Base-by-base conservation (phyloP, 352 stramenopile species). In the Globisporangium yorkense region DNA sequence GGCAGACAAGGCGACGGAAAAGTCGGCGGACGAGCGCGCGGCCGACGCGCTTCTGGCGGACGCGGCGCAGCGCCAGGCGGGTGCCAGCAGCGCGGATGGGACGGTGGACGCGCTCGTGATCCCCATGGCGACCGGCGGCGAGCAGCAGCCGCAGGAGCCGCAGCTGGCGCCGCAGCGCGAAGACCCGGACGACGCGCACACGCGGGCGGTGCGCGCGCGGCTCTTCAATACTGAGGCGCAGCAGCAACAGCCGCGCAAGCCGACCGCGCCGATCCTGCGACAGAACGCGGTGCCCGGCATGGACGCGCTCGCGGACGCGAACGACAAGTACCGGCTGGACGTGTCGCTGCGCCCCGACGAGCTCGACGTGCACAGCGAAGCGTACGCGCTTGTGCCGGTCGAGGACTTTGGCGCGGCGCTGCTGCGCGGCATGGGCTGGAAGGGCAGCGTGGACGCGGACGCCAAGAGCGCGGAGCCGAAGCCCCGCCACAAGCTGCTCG, bases 341-440 rank as follows among this genome's bases (percentile, higher is more conserved):
- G 68, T 97, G 10, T 73, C 82, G 24, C 54, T 84, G 50, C 80
- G 88, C 0, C 87, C 90, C 0, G 79, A 95, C 2, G 89, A 87
- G 41, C 64, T 92, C 13, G 77, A 96, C 33, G 87, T 96, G 8
- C 70, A 90, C 49, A 93, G 77, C 43, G 74, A 94, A 5, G 77
- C 77, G 33, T 98, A 98, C 65, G 66, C 85, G n/a, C 53, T 59
- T 7, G 80, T 98, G 35, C 89, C 92, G 0, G 91, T 99, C 51
- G 75, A 91, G 46, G 93, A 98, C 53, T 99, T 99, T 77, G 97
- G 97, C 16, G 87, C 84, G 4, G 97, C 96, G 21, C 72, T 99
- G 68, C 74, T 99, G 9, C 79, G 96, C 16, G 97, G 97, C 13
- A 99, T 99, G 97, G 97, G 97, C 54, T 99, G 97, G 97, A 96